Evolutionary conservation across 148 eudicot genomes (phyloP), one percentile per base, ranked within the genome.

Genomic region (Dysphania ambrosioides): DNA sequence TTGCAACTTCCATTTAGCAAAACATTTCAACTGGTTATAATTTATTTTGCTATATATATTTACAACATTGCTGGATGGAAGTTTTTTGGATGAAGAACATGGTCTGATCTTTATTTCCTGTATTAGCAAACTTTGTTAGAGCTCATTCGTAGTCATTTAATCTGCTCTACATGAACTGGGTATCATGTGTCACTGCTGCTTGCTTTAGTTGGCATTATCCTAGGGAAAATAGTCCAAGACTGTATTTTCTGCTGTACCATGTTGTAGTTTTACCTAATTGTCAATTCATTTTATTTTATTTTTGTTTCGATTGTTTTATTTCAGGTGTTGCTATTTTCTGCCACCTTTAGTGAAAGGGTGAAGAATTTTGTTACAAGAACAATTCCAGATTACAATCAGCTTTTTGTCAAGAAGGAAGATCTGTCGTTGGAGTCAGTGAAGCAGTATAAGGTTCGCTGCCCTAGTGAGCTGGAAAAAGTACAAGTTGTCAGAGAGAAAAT

Each of bases 291-390:
- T 10, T 9, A 11, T 56, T 10, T 0, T 60, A 61, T 36, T 65
- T 51, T 56, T 8, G 34, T 63, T 8, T 16, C 21, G 55, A 13
- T 8, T 78, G 7, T 59, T 57, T 62, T 47, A n/a, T 38, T 64
- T 49, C 86, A 94, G 98, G 98, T 94, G 72, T 90, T 93, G 72
- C 76, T 93, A 21, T 93, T 93, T 82, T 93, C 98, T 36, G 98
- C 98, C 59, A 93, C 98, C 21, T 93, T 93, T 65, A 84, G 85
- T 82, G 93, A 90, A 1, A 74, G 66, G 64, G 98, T 90, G 77
- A 87, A 77, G 81, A 72, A 78, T 44, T 93, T 93, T 77, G 90
- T 86, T 3, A 73, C 88, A 40, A 86, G 82, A 79, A 86, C 89
- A 76, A 89, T 90, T 71, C 78, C 75, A 24, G 85, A 86, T 27